A percentile compares a stretch with the other conserved stretches of the same genome.
phyloP scores from a whole-genome alignment of 257 asterid genomes.

The Plantago major region DNA sequence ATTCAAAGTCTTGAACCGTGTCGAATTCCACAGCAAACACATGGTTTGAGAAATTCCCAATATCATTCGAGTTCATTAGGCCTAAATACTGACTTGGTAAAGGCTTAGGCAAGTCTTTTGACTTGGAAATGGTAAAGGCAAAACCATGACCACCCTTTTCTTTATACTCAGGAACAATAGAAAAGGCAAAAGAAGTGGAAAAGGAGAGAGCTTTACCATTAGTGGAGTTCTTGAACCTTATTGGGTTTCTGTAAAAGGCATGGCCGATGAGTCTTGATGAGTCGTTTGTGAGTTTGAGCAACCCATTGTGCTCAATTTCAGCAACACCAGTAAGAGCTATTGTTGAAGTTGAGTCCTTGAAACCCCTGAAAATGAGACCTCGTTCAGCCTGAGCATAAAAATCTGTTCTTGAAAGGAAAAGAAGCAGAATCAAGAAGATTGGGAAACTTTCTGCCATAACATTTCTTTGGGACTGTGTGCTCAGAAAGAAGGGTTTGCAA shows the following conservation, averaged over 20 bases:
- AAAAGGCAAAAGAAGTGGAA: constrained; percentile 67
- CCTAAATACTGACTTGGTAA: constrained; percentile 61
- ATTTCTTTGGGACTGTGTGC: constrained; percentile 2
- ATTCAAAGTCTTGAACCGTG: constrained; percentile 42
- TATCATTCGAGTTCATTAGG: constrained; percentile 31
- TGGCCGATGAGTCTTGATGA: constrained; percentile 38
- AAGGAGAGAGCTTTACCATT: constrained; percentile 46
- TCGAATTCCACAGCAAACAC: constrained; percentile 74
- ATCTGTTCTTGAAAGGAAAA: constrained; percentile 28
- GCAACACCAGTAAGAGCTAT: constrained; percentile 48
- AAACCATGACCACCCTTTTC: constrained; percentile 70
- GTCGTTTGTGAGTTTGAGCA: constrained; percentile 48
- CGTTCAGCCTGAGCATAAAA: constrained; percentile 24
- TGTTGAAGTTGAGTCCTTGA: constrained; percentile 24
- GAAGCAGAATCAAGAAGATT: constrained; percentile 20
- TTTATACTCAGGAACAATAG: constrained; percentile 48
- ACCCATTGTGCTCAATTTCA: constrained; percentile 40
- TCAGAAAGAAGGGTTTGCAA: not conserved
- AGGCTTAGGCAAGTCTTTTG: constrained; percentile 35
- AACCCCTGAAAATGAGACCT: constrained; percentile 49
- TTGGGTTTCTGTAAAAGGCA: constrained; percentile 45
- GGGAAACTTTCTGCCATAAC: constrained; percentile 36
- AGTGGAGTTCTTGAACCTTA: constrained; percentile 40
- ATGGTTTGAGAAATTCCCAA: constrained; percentile 59
- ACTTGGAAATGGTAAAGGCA: constrained; percentile 43